Evolutionary conservation across 139 green algal species (phyloP), one percentile per base, ranked within the genome.

Genomic region (Chlorella sp.): DNA sequence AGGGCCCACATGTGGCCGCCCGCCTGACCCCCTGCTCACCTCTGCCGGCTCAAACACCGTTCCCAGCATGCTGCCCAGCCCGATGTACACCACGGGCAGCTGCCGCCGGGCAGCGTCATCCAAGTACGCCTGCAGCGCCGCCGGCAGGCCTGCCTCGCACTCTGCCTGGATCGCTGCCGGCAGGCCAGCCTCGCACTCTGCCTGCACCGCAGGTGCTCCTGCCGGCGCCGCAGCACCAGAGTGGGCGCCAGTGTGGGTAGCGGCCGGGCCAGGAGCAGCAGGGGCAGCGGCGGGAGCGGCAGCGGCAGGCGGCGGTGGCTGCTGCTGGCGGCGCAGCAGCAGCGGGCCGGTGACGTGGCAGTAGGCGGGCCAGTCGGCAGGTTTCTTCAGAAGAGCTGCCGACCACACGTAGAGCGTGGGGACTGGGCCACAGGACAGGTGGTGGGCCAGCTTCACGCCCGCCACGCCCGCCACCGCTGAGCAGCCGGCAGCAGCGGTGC

Each of bases 351-450:
- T 89, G 64, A 97, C 93, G 48, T 97, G 92, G 64, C 93, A 92
- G 75, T 94, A 75, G 18, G 48, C 30, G 1, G 88, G 88, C 95
- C 95, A 97, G 89, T 97, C 95, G 5, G 75, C 78, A 12, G 94
- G 95, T 37, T 95, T 94, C 32, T 91, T 92, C 53, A 95, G 88
- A n/a, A 97, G 88, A 0, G 83, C 71, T 3, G 92, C 90, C 68
- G 89, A 94, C 92, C 92, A 96, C 77, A 95, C 93, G 91, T 96
- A 95, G 7, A 90, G 88, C 18, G 88, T 88, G 61, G 94, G 92
- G 39, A 94, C 82, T 26, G 81, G 81, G 28, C 64, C 24, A 73
- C 64, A 26, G 21, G 64, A 73, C 77, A n/a, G 36, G 34, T 30
- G 77, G 32, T 83, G 77, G 11, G 36, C 32, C 77, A 83, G 36